A percentile compares a stretch with the other conserved stretches of the same genome.
phyloP scores from a whole-genome alignment of 2,329 filamentous ascomycete genomes.

The Sporothrix schenckii region DNA sequence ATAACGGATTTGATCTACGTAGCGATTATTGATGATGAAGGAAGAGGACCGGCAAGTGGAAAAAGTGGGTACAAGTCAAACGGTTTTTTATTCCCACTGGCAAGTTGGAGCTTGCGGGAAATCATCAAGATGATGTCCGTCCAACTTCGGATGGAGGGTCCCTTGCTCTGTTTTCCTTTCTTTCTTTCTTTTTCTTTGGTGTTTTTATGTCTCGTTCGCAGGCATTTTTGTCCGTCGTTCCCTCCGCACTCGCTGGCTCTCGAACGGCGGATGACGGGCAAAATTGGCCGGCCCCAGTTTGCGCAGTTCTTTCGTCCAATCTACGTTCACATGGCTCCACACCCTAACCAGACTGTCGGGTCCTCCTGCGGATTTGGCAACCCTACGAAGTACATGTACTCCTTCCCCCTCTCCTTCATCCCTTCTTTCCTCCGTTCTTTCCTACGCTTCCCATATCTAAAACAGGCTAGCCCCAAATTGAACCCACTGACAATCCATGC shows the following conservation, averaged over 20 bases:
- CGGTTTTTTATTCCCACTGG: too few species aligned
- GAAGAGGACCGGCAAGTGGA: too few species aligned
- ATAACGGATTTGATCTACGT: neutral
- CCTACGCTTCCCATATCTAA: neutral
- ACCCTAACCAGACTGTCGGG: constrained; percentile 23
- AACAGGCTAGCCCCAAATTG: neutral
- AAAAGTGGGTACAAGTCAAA: too few species aligned
- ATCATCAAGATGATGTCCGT: too few species aligned
- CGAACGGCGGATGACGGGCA: neutral
- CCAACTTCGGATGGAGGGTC: neutral
- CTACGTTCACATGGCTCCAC: constrained; percentile 13
- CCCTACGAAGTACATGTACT: too few species aligned
- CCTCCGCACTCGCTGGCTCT: neutral
- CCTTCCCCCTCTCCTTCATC: neutral
- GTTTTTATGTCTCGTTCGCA: too few species aligned
- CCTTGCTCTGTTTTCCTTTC: neutral
- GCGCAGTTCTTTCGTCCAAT: constrained; percentile 15
- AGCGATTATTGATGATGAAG: too few species aligned
- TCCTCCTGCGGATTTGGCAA: neutral
- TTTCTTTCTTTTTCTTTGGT: neutral
- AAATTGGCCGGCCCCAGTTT: too few species aligned
- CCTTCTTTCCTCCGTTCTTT: neutral
- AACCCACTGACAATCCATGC: neutral
- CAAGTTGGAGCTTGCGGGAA: too few species aligned
- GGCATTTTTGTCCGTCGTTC: neutral